Percentiles rank a stretch among this genome's conserved stretches.
Conservation (phyloP, 495 filamentous ascomycete genomes). For the Penicillium soppii region DNA sequence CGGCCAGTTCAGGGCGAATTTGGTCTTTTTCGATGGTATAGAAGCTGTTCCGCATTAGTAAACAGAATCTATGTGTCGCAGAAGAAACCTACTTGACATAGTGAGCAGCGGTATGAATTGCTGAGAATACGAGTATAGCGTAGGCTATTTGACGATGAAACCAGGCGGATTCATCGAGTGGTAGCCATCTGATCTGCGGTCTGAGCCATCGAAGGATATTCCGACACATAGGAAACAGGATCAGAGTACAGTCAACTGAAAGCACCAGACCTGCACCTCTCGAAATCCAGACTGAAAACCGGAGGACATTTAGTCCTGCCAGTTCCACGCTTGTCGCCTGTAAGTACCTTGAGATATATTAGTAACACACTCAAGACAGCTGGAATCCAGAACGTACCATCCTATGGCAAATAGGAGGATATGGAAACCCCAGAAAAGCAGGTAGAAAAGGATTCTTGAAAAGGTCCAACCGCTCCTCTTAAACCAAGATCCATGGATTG, state of each 20-base stretch:
- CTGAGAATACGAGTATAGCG: conserved; percentile 76
- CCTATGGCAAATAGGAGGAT: conserved; percentile 78
- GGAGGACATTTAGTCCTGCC: conserved; percentile 74
- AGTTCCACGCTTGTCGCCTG: conserved; percentile 67
- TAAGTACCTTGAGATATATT: conserved; percentile 59
- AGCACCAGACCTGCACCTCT: conserved; percentile 85
- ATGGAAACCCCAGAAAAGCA: conserved; percentile 83
- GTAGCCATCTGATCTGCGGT: conserved; percentile 84
- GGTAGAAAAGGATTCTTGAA: conserved; percentile 74
- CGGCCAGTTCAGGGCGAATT: conserved; percentile 73
- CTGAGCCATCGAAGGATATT: conserved; percentile 80
- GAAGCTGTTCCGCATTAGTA: conserved; percentile 61
- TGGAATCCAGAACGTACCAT: conserved; percentile 61
- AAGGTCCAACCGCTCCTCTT: conserved; percentile 60
- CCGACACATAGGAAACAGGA: conserved; percentile 91
- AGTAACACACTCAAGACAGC: conserved; percentile 21
- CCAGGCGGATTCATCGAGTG: conserved; percentile 93
- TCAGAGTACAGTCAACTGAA: conserved; percentile 79
- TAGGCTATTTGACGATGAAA: conserved; percentile 97
- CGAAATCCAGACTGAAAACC: conserved; percentile 92
- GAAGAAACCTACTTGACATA: conserved; percentile 81
- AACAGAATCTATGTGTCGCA: not conserved
- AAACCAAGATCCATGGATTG: conserved; percentile 16
- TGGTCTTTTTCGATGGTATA: conserved; percentile 90
- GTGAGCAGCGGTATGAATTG: conserved; percentile 74